Evolutionary conservation across 2,329 filamentous ascomycete genomes (phyloP).

Genomic region (Fusarium sp.): DNA sequence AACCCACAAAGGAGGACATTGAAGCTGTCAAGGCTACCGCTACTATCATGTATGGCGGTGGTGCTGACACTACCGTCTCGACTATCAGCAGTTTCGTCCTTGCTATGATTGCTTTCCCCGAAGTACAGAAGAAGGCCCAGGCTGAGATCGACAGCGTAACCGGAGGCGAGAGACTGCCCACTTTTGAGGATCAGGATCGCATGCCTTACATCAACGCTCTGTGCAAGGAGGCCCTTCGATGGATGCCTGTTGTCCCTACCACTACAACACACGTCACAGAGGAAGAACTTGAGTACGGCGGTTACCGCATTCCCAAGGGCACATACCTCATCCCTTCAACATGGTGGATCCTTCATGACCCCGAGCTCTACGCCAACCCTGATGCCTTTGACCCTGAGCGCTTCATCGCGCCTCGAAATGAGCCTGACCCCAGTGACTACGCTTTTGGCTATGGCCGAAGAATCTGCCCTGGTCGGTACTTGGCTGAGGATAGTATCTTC

Average conservation of each 20-base stretch:
- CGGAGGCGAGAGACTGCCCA: conserved; percentile 48
- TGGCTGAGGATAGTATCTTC: conserved; percentile 51
- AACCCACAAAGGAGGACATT: conserved; percentile 35
- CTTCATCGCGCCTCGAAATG: conserved; percentile 48
- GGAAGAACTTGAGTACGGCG: conserved; percentile 45
- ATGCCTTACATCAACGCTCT: conserved; percentile 50
- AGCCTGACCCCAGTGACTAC: conserved; percentile 48
- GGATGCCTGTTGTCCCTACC: conserved; percentile 51
- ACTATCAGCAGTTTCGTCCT: conserved; percentile 45
- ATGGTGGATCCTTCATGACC: conserved; percentile 65
- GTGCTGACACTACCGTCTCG: conserved; percentile 49
- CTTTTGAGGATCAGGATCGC: conserved; percentile 42
- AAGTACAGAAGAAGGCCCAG: conserved; percentile 44
- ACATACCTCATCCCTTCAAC: conserved; percentile 41
- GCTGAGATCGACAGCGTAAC: conserved; percentile 48
- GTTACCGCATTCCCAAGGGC: conserved; percentile 48
- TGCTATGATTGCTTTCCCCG: conserved; percentile 42
- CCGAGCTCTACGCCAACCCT: conserved; percentile 69
- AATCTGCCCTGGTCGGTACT: conserved; percentile 51
- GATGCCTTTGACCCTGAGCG: conserved; percentile 51
- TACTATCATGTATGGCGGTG: conserved; percentile 47
- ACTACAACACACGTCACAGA: conserved; percentile 55
- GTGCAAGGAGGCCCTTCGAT: conserved; percentile 50
- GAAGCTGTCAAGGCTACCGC: conserved; percentile 45
- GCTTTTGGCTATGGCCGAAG: conserved; percentile 54